Evolutionary conservation across 257 asterid genomes (phyloP).

Genomic region (Solanum pimpinellifolium): DNA sequence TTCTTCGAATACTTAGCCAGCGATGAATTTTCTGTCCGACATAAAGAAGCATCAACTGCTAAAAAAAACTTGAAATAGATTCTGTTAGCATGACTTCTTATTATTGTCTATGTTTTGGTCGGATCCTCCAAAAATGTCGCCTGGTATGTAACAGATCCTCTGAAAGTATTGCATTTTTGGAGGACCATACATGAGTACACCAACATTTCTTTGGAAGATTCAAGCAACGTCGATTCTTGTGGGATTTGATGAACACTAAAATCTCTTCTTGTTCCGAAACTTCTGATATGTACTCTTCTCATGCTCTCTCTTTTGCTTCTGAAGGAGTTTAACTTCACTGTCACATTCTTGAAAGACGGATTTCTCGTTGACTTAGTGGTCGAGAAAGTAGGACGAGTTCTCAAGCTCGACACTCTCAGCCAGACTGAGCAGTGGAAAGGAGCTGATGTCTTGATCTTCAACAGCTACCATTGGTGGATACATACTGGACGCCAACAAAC

Average conservation of each 20-base stretch:
- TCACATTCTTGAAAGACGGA: constrained; percentile 41
- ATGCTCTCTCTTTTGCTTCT: neutral
- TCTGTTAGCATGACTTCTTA: neutral
- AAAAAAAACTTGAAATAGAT: neutral
- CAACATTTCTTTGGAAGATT: neutral
- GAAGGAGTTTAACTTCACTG: constrained; percentile 31
- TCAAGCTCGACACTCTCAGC: constrained; percentile 43
- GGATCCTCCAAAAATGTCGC: neutral
- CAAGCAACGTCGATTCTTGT: neutral
- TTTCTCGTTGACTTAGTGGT: constrained; percentile 43
- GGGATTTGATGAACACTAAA: neutral
- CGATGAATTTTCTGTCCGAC: neutral
- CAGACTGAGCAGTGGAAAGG: constrained; percentile 29
- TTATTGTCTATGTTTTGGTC: neutral
- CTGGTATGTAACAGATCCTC: neutral
- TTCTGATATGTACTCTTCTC: neutral
- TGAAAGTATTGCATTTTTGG: neutral
- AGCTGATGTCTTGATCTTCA: constrained; percentile 46
- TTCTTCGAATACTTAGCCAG: neutral
- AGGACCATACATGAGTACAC: neutral
- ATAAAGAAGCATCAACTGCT: neutral
- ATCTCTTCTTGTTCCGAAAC: neutral
- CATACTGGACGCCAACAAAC: constrained; percentile 40
- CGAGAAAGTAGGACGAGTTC: constrained; percentile 21
- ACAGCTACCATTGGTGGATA: constrained; percentile 81